A percentile compares a stretch with the other conserved stretches of the same genome.
Conservation (phyloP, 345 rosid species). For the Noccaea caerulescens region DNA sequence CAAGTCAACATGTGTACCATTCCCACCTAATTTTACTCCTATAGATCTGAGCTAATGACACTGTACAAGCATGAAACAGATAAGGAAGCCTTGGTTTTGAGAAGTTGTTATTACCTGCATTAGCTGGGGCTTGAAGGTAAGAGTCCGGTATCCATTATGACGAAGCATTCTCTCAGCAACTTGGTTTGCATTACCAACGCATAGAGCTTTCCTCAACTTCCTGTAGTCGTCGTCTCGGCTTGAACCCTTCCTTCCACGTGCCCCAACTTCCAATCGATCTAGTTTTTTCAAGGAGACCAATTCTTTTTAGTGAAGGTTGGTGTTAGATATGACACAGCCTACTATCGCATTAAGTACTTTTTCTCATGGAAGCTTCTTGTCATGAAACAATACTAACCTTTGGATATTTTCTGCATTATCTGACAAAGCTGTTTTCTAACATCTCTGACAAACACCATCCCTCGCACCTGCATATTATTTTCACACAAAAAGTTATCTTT, state of each 20-base stretch:
- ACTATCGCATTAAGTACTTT: neutral
- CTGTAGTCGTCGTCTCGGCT: constrained; percentile 57
- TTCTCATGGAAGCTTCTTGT: neutral
- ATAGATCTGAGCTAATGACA: constrained; percentile 1
- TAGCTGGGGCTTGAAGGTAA: constrained; percentile 76
- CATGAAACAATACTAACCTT: constrained; percentile 56
- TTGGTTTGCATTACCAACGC: constrained; percentile 79
- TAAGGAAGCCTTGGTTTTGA: constrained; percentile 8
- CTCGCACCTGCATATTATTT: constrained; percentile 65
- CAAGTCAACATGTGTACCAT: constrained; percentile 1
- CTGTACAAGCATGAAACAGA: neutral
- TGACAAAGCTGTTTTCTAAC: constrained; percentile 84
- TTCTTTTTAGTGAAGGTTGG: constrained; percentile 6
- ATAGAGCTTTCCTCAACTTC: constrained; percentile 85
- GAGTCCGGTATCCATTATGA: constrained; percentile 84
- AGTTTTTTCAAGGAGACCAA: constrained; percentile 28
- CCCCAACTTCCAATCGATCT: constrained; percentile 72
- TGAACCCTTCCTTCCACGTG: constrained; percentile 54
- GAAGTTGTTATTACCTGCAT: constrained; percentile 65
- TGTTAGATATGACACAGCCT: neutral
- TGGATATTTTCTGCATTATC: constrained; percentile 86
- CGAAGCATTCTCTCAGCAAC: constrained; percentile 91
- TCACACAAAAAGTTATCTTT: neutral
- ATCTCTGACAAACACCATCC: constrained; percentile 92
- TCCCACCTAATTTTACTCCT: neutral